phyloP scores from a whole-genome alignment of 2,329 filamentous ascomycete species.

The Trichoderma semiorbis region DNA sequence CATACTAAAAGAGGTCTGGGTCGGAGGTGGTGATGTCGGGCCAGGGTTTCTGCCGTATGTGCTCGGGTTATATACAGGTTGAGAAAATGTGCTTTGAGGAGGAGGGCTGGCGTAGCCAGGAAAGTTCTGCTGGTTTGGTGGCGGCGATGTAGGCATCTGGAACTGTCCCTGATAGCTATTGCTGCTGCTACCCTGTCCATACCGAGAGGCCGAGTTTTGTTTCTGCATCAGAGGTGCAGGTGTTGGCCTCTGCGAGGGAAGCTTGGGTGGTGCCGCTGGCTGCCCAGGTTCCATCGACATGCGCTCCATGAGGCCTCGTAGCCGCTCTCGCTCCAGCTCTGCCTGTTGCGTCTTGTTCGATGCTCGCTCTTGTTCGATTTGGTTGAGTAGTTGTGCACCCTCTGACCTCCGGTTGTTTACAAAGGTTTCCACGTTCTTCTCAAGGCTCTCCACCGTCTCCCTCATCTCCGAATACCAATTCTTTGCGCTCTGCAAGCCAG shows the following conservation, averaged over 20 bases:
- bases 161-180: slow-evolving; percentile 56
- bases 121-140: slow-evolving; percentile 47
- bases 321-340: slow-evolving; percentile 80
- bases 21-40: slow-evolving; percentile 60
- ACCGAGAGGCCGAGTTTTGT: slow-evolving; percentile 44
- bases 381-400: slow-evolving; percentile 80
- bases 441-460: slow-evolving; percentile 84
- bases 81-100: slow-evolving; percentile 44
- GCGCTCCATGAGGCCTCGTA: slow-evolving; percentile 89
- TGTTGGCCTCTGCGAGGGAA: slow-evolving; percentile 25
- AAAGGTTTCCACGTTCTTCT: slow-evolving; percentile 95
- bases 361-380: slow-evolving; percentile 78
- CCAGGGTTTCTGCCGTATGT: slow-evolving; percentile 56
- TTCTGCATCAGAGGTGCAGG: slow-evolving; percentile 48
- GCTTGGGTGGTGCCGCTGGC: slow-evolving; percentile 23
- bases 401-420: slow-evolving; percentile 92
- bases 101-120: slow-evolving; percentile 41
- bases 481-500: slow-evolving; percentile 82
- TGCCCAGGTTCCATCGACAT: slow-evolving; percentile 76
- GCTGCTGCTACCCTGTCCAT: slow-evolving; percentile 39
- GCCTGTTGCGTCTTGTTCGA: slow-evolving; percentile 59
- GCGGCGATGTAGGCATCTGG: slow-evolving; percentile 55
- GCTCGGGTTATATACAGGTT: slow-evolving; percentile 56
- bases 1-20: slow-evolving; percentile 51
- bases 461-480: slow-evolving; percentile 95